Percentiles rank a stretch among this genome's conserved stretches.
These are phyloP conservation scores for Hapsidospora chrysogenum DNA, from an alignment of 495 filamentous ascomycete genomes.

Conservation along the genomic window DNA sequence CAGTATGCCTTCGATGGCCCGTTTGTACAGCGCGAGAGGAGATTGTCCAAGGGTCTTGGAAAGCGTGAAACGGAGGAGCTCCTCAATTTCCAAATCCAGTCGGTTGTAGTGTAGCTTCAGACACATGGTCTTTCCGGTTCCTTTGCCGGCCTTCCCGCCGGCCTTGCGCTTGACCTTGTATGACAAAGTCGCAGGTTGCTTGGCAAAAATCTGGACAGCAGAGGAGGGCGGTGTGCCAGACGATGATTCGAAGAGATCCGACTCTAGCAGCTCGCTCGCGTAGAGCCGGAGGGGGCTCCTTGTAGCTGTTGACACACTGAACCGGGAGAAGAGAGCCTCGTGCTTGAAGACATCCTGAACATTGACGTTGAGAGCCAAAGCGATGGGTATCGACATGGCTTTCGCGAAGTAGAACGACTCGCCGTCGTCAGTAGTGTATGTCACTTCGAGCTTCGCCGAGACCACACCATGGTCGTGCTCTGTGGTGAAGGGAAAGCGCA, in stretches of 20 bases:
- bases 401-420: conserved; percentile 47
- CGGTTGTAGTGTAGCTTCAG: conserved; percentile 65
- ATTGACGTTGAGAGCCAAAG: conserved; percentile 78
- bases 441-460: conserved; percentile 57
- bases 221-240: conserved; percentile 36
- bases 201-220: conserved; percentile 54
- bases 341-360: conserved; percentile 93
- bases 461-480: conserved; percentile 62
- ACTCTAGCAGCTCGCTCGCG: conserved; percentile 51
- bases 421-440: conserved; percentile 59
- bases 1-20: conserved; percentile 30
- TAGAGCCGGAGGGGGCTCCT: conserved; percentile 58
- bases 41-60: conserved; percentile 19
- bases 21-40: conserved; percentile 23
- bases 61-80: conserved; percentile 22
- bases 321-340: conserved; percentile 64
- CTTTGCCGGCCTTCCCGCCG: conserved; percentile 13
- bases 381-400: conserved; percentile 44
- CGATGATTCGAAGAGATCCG: conserved; percentile 48
- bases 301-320: conserved; percentile 69
- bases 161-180: conserved; percentile 53
- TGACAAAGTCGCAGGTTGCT: conserved; percentile 65
- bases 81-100: conserved; percentile 52
- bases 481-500: conserved; percentile 70
- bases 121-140: conserved; percentile 36